Conservation (phyloP, 768 basidiomycete species). For the Myochromella boudieri region DNA sequence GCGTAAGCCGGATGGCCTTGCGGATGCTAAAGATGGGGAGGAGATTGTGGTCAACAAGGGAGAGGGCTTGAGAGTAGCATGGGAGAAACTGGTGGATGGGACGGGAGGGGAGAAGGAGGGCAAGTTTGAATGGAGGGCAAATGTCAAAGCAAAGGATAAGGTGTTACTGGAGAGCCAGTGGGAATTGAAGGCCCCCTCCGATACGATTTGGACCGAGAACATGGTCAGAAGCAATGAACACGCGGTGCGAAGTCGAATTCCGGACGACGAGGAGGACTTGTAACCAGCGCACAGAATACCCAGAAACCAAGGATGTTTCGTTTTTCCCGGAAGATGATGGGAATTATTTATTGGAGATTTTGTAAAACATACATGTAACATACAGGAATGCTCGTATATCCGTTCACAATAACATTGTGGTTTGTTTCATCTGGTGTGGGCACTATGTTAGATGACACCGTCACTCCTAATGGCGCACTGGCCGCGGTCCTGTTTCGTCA, state of each 20-base stretch:
- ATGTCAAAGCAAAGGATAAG: conserved; percentile 40
- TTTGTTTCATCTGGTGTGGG: too few relatives aligned
- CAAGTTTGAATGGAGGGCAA: conserved; percentile 53
- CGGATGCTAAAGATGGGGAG: conserved; percentile 41
- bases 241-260: too few relatives aligned
- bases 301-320: too few relatives aligned
- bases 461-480: conserved; percentile 70
- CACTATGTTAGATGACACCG: conserved; percentile 32
- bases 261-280: too few relatives aligned
- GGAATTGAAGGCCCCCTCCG: conserved; percentile 48
- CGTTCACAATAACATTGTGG: too few relatives aligned
- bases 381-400: too few relatives aligned
- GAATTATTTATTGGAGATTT: too few relatives aligned
- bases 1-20: conserved; percentile 45
- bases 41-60: conserved; percentile 28
- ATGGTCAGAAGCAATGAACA: too few relatives aligned
- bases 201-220: conserved; percentile 26
- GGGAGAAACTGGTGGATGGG: conserved; percentile 37
- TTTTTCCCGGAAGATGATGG: too few relatives aligned
- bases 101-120: conserved; percentile 56
- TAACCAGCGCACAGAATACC: too few relatives aligned
- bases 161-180: conserved; percentile 47
- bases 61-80: conserved; percentile 35
- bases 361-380: too few relatives aligned
- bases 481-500: conserved; percentile 57